These are phyloP conservation scores for Kurtzmaniella quercitrusa DNA, from an alignment of 1,139 yeast species.

Conservation along the genomic window DNA sequence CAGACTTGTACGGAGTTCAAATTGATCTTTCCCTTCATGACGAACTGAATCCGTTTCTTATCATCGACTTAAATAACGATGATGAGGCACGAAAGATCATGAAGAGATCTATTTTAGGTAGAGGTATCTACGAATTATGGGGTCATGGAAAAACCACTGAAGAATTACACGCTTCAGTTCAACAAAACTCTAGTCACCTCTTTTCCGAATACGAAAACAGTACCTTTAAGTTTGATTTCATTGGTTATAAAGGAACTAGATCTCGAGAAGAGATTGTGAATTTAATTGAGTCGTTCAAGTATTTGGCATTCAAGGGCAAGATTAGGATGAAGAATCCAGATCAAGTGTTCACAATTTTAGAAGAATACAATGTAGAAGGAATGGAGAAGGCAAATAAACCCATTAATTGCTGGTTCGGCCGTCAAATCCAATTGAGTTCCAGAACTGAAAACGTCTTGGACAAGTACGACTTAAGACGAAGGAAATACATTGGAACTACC, in stretches of 20 bases:
- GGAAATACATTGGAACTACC: conserved; percentile 92
- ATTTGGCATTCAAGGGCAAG: conserved; percentile 70
- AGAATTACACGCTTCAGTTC: conserved; percentile 54
- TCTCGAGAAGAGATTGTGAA: conserved; percentile 49
- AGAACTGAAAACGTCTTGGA: conserved; percentile 64
- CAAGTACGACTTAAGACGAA: conserved; percentile 70
- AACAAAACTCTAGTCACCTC: conserved; percentile 22
- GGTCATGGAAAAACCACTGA: conserved; percentile 61
- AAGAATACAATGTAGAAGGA: conserved; percentile 57
- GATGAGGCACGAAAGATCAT: conserved; percentile 64
- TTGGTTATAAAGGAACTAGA: conserved; percentile 69
- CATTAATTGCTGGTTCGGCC: conserved; percentile 64
- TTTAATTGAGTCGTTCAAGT: conserved; percentile 69
- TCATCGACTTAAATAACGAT: conserved; percentile 60
- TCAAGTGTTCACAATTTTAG: conserved; percentile 67
- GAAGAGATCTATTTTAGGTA: conserved; percentile 62
- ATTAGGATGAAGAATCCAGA: conserved; percentile 78
- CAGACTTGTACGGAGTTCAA: conserved; percentile 51
- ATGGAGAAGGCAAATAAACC: conserved; percentile 54
- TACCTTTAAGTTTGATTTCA: conserved; percentile 79
- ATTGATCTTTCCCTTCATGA: conserved; percentile 61
- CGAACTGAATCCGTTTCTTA: conserved; percentile 64
- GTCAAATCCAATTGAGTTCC: conserved; percentile 62
- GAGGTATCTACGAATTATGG: conserved; percentile 83
- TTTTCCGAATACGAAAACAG: conserved; percentile 33